Base-by-base conservation (phyloP, 129 eudicot genomes). In the Saposhnikovia divaricata region DNA sequence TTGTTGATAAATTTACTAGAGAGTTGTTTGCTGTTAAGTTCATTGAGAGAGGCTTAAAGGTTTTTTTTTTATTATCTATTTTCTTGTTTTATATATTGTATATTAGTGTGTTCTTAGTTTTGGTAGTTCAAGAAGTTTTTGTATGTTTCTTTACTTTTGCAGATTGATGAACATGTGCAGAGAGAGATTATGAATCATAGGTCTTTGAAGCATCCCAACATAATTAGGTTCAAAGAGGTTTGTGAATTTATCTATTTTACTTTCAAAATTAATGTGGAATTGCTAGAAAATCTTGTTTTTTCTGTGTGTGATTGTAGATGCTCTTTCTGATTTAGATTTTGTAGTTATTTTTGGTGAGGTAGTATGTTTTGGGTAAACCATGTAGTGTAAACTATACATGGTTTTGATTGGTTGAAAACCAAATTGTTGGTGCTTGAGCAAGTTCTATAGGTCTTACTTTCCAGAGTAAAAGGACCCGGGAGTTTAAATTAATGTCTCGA, bases 131-230 rank as follows among this genome's bases (percentile, higher is more conserved):
- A 61, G 34, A 61, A 61, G 5, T 34, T 11, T n/a, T 23, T 74
- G 51, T 1, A 5, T 45, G 16, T 21, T 9, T 80, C 77, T 76
- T 18, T 51, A 59, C 15, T 50, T 74, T 74, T 84, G 85, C 87
- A 92, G 97, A 88, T 92, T 84, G 97, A 92, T 89, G 97, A 92
- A 77, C 95, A 83, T 87, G 97, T 90, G 39, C 88, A 85, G 77
- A 87, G 97, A 85, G 97, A 92, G 46, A 90, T 92, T 28, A 83
- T 92, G 81, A 92, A 92, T 86, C 97, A 92, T 78, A 87, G 97
- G 71, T 90, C 90, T 63, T 81, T 92, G 78, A 88, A 84, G 84
- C 97, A 92, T 87, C 93, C 96, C n/a, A 90, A 90, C 85, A 92
- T 92, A 13, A 84, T 92, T 66, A 85, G 91, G 80, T 92, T 92